phyloP scores from a whole-genome alignment of 371 early-diverging fungal genomes.

The Mortierella sp. region DNA sequence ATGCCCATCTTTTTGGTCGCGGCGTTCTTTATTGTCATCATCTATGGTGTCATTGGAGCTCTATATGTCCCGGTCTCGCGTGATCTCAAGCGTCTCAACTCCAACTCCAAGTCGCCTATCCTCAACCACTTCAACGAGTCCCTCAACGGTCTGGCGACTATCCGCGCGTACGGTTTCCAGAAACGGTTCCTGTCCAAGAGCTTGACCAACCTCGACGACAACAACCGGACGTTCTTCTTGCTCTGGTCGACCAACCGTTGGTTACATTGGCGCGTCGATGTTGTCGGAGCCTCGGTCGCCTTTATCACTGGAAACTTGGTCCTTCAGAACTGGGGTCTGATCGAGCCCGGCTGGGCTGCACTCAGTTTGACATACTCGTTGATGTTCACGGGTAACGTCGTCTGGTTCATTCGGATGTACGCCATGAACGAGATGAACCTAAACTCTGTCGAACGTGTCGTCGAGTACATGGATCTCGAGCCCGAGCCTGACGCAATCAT shows the following conservation, averaged over 20 bases:
- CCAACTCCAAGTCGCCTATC: slow-evolving; percentile 81
- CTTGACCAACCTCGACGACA: slow-evolving; percentile 60
- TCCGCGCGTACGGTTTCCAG: slow-evolving; percentile 63
- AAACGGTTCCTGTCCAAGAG: slow-evolving; percentile 60
- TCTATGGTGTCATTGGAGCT: slow-evolving; percentile 66
- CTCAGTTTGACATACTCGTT: slow-evolving; percentile 80
- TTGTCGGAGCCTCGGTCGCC: slow-evolving; percentile 77
- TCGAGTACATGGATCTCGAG: slow-evolving; percentile 72
- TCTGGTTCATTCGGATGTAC: slow-evolving; percentile 86
- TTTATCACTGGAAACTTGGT: slow-evolving; percentile 66
- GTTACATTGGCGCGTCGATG: slow-evolving; percentile 82
- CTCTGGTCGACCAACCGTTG: slow-evolving; percentile 81
- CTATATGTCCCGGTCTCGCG: slow-evolving; percentile 83
- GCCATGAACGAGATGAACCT: slow-evolving; percentile 79
- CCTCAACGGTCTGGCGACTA: slow-evolving; percentile 56
- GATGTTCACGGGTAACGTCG: slow-evolving; percentile 73
- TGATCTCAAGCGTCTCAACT: slow-evolving; percentile 87
- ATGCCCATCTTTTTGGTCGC: slow-evolving; percentile 73
- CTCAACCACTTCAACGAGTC: slow-evolving; percentile 85
- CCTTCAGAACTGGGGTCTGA: slow-evolving; percentile 61
- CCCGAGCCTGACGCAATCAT: slow-evolving; percentile 70
- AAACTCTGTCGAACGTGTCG: slow-evolving; percentile 78
- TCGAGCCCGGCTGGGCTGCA: slow-evolving; percentile 78
- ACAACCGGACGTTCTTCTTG: slow-evolving; percentile 75
- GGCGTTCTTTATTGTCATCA: slow-evolving; percentile 37